Percentiles rank a stretch among this genome's conserved stretches.
These are phyloP conservation scores for Paraphaeosphaeria minitans DNA, from an alignment of 2,329 filamentous ascomycete genomes.

Conservation along the genomic window DNA sequence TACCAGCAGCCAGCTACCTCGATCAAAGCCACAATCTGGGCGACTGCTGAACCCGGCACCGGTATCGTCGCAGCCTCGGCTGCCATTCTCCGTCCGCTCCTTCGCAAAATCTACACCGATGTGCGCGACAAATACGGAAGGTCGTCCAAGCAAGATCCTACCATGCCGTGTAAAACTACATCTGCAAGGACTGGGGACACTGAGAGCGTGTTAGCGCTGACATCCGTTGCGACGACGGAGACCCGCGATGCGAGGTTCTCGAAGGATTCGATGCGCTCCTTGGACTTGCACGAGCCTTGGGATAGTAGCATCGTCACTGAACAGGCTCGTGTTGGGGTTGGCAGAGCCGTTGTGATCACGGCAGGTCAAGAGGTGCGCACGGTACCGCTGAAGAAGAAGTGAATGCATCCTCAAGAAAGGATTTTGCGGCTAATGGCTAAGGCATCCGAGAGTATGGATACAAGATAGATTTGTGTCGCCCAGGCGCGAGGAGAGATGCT, in stretches of 20 bases:
- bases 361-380: background rate
- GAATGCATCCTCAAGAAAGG: background rate
- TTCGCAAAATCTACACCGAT: conserved; percentile 36
- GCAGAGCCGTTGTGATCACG: conserved; percentile 6
- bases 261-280: conserved; percentile 13
- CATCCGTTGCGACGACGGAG: conserved; percentile 11
- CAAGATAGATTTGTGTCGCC: too few species aligned
- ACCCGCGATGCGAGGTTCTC: conserved; percentile 14
- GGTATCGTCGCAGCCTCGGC: conserved; percentile 57
- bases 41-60: conserved; percentile 56
- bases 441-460: background rate
- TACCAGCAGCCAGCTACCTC: conserved; percentile 32
- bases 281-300: conserved; percentile 25
- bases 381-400: conserved; percentile 6
- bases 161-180: background rate
- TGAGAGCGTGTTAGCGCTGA: conserved; percentile 29
- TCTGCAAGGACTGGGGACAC: conserved; percentile 3
- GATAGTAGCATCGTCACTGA: conserved; percentile 24
- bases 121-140: conserved; percentile 26
- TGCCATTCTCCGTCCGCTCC: conserved; percentile 53
- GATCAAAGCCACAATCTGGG: conserved; percentile 51
- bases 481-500: too few species aligned
- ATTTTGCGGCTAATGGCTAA: background rate
- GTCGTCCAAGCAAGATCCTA: conserved; percentile 9
- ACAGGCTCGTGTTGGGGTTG: conserved; percentile 12